These are phyloP conservation scores for Sporisorium graminicola DNA, from an alignment of 1,284 basidiomycete species.

Conservation along the genomic window DNA sequence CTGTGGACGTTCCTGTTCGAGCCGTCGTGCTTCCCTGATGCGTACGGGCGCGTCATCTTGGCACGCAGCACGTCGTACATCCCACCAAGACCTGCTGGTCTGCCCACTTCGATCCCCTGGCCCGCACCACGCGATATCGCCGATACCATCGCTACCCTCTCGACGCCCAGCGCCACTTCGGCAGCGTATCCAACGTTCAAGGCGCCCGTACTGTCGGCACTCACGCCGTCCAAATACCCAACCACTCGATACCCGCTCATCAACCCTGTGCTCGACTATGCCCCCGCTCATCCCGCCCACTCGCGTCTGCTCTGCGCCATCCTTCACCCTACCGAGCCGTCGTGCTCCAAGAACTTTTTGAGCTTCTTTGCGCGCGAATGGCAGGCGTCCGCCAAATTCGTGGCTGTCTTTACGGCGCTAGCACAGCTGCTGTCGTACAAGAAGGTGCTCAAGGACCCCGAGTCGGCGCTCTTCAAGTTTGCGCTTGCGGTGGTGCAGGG, in stretches of 20 bases:
- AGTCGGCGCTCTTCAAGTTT: constrained; percentile 59
- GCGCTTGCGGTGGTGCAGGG: constrained; percentile 54
- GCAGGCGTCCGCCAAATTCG: constrained; percentile 56
- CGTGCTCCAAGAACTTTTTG: constrained; percentile 50
- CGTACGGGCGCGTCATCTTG: constrained; percentile 51
- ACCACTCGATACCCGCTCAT: constrained; percentile 47
- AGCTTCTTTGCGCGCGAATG: constrained; percentile 55
- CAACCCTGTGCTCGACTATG: constrained; percentile 62
- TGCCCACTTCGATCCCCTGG: constrained; percentile 57
- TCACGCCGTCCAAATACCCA: constrained; percentile 54
- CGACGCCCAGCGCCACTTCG: constrained; percentile 42
- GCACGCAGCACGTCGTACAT: constrained; percentile 59
- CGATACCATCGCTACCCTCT: constrained; percentile 55
- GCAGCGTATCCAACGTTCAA: constrained; percentile 59
- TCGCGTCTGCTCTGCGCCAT: constrained; percentile 56
- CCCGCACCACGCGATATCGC: constrained; percentile 50
- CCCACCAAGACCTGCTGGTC: constrained; percentile 52
- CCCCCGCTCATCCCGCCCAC: constrained; percentile 62
- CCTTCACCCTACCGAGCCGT: constrained; percentile 60
- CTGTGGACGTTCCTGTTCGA: constrained; percentile 63
- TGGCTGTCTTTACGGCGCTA: constrained; percentile 47
- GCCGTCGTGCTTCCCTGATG: constrained; percentile 49
- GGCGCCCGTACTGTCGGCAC: constrained; percentile 58
- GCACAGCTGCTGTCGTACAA: constrained; percentile 36
- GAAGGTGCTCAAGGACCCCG: constrained; percentile 56